Evolutionary conservation across 495 filamentous ascomycete species (phyloP).

Genomic region (Diplogelasinospora grovesii): DNA sequence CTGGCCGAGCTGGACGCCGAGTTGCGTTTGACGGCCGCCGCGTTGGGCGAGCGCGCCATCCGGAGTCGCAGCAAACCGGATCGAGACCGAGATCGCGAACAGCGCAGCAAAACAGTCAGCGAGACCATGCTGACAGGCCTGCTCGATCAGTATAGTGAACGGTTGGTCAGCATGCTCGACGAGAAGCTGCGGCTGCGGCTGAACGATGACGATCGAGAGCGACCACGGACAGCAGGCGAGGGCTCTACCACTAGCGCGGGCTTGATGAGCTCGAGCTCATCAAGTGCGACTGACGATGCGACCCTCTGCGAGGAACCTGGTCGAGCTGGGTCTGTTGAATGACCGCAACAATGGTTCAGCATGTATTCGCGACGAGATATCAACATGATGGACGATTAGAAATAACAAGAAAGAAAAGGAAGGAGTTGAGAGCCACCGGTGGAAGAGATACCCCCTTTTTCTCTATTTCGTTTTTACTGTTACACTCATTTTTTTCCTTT

Average conservation of each 20-base stretch:
- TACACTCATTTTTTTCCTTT: too few species aligned
- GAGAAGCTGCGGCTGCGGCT: conserved; percentile 51
- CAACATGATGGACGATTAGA: too few species aligned
- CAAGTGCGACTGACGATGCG: too few species aligned
- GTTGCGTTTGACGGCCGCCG: conserved; percentile 65
- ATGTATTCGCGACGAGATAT: too few species aligned
- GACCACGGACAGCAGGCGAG: conserved; percentile 24
- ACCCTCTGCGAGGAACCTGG: too few species aligned
- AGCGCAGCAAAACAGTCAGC: conserved; percentile 37
- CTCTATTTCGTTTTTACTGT: too few species aligned
- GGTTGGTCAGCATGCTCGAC: conserved; percentile 62
- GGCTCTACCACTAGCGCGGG: conserved; percentile 13
- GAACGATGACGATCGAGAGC: conserved; percentile 21
- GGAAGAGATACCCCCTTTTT: too few species aligned
- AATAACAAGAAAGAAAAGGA: too few species aligned
- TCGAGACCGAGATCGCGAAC: background rate
- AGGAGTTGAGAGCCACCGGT: too few species aligned
- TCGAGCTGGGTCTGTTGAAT: too few species aligned
- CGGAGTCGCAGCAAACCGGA: conserved; percentile 25
- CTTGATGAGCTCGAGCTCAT: too few species aligned
- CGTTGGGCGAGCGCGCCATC: conserved; percentile 54
- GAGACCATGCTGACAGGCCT: conserved; percentile 55
- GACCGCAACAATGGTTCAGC: too few species aligned
- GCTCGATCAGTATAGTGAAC: conserved; percentile 66
- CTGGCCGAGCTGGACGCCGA: conserved; percentile 74